Evolutionary conservation across 2,329 filamentous ascomycete species (phyloP).

Genomic region (Parasarocladium wereldwijsianum): DNA sequence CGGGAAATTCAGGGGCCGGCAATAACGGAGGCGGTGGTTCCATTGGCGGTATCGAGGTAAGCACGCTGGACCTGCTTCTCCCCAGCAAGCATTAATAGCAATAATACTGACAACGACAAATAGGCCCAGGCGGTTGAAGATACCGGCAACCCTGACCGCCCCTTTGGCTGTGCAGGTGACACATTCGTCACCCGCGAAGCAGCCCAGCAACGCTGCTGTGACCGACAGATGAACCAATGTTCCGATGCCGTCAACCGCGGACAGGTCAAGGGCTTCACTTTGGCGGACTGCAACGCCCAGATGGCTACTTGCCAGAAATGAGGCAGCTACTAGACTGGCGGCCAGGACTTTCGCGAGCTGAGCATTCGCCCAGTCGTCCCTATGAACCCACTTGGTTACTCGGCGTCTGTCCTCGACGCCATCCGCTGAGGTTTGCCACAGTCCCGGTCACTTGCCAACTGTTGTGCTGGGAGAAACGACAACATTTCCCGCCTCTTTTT

Average conservation of each 20-base stretch:
- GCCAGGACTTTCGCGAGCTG: too few species aligned
- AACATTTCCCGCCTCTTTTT: too few species aligned
- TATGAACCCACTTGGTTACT: too few species aligned
- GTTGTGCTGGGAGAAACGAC: too few species aligned
- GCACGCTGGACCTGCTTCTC: too few species aligned
- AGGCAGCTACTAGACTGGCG: too few species aligned
- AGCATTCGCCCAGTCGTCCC: too few species aligned
- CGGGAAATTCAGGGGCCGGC: slow-evolving; percentile 2
- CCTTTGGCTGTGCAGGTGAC: slow-evolving; percentile 40
- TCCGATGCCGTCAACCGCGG: slow-evolving; percentile 40
- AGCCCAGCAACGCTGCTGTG: slow-evolving; percentile 45
- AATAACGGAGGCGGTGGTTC: slow-evolving; percentile 14
- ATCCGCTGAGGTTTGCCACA: too few species aligned
- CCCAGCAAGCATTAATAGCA: too few species aligned
- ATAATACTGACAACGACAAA: too few species aligned
- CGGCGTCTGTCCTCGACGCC: too few species aligned
- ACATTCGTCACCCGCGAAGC: slow-evolving; percentile 41
- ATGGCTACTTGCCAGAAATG: slow-evolving; percentile 30
- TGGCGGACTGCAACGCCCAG: slow-evolving; percentile 41
- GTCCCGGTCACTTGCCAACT: too few species aligned
- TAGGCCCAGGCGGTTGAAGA: slow-evolving; percentile 34
- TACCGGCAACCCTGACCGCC: slow-evolving; percentile 31
- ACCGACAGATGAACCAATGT: slow-evolving; percentile 49
- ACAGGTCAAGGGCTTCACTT: slow-evolving; percentile 20
- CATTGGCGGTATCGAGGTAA: slow-evolving; percentile 36